phyloP scores from a whole-genome alignment of 1,284 basidiomycete species.

The Fomitopsis palustris region DNA sequence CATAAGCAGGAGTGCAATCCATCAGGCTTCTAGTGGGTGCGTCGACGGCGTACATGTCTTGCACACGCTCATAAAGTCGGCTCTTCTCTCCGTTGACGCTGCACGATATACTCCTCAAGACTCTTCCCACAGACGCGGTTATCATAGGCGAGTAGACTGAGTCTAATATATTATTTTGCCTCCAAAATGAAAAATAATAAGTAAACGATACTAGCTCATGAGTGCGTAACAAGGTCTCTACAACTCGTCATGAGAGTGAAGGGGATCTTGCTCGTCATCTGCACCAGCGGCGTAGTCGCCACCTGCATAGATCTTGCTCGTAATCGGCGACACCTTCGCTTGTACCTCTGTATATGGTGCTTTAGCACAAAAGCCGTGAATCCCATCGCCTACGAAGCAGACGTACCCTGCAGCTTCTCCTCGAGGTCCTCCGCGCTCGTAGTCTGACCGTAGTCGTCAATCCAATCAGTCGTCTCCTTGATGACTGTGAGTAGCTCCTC shows the following conservation, averaged over 20 bases:
- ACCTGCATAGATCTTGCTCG: conserved; percentile 73
- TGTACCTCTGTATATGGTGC: conserved; percentile 41
- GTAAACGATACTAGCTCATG: neutral
- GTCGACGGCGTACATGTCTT: no score
- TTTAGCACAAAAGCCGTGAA: conserved; percentile 3
- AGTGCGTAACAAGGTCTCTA: conserved; percentile 26
- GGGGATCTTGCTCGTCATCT: conserved; percentile 53
- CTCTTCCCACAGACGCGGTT: no score
- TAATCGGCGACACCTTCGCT: conserved; percentile 54
- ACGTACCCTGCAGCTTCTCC: conserved; percentile 74
- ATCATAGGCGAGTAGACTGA: neutral
- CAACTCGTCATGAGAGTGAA: conserved; percentile 67
- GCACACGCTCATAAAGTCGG: no score
- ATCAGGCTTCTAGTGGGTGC: no score
- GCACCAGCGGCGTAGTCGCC: conserved; percentile 28
- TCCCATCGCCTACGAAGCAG: neutral
- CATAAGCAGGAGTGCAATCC: no score
- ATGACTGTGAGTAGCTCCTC: conserved; percentile 79
- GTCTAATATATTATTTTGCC: conserved; percentile 9
- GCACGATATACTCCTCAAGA: no score
- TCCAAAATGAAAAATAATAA: neutral
- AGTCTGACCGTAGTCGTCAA: conserved; percentile 75
- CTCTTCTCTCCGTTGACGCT: no score
- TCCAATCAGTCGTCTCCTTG: conserved; percentile 92
- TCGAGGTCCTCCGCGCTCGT: conserved; percentile 88